Base-by-base conservation (phyloP, 768 basidiomycete genomes). In the Sarcodon aspratus region DNA sequence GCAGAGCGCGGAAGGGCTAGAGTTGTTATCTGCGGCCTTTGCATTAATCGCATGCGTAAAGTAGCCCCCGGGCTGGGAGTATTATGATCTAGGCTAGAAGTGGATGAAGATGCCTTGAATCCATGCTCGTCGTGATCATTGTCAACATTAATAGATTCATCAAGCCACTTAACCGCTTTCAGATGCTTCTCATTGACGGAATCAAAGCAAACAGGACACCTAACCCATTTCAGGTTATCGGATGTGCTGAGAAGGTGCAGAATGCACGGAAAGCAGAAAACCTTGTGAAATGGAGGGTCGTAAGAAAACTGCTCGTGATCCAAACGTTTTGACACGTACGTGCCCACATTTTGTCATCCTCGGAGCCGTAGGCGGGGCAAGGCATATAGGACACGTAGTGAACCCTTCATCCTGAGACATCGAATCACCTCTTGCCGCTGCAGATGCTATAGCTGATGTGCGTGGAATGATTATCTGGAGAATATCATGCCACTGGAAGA, bases 291-390 rank as follows among this genome's bases (percentile, higher is more conserved):
- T 18, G 36, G 54, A 17, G 43, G 53, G 45, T 50, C 50, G 21
- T 48, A 36, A 35, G 15, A 55, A 13, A 36, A 33, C 33, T 12
- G 8, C 15, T 48, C 45, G 46, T 49, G 45, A 40, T 43, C 45
- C 36, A 40, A 51, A 27, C 5, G 21, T 5, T 27, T 27, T 27
- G 21, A 27, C 17, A 82, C 89, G 68, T 57, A 95, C 93, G 76
- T 99, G 96, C 44, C 94, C 95, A 57, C 94, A 98, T 70, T 91
- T 95, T 18, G 94, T 97, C 83, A 93, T 92, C 45, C 94, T 74
- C 12, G 92, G 87, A 31, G 89, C 89, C 37, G 81, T 78, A 5
- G 93, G 95, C 37, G 88, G 79, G 37, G 90, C 89, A 37, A 99
- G 74, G 66, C 96, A 99, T 53, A 99, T 98, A 3, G 96, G 96